Base-by-base conservation (phyloP, 2,329 filamentous ascomycete genomes). In the Colletotrichum camelliae region DNA sequence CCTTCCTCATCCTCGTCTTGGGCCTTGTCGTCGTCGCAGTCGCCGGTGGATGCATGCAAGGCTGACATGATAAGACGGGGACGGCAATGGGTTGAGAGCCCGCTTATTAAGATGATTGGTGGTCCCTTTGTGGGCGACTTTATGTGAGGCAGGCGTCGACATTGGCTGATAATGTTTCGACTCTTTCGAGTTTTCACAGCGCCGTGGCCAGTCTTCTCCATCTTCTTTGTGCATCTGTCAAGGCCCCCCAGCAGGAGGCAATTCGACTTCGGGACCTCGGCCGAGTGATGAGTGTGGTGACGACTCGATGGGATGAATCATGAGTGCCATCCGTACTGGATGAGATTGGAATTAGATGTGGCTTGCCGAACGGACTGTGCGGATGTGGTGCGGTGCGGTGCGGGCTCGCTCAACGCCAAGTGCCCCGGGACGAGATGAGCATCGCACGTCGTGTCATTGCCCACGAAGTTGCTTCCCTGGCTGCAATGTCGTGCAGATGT, bases 401-500 rank as follows among this genome's bases (percentile, higher is more conserved):
- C 39, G 39, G 39, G 18, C 18, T 48, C 5, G 39, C 39, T n/a
- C 39, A 48, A 48, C 39, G 39, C 39, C 39, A 48, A 48, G 39
- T 4, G 24, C 24, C 24, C 24, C 24, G 18, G 39, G 39, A 48
- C n/a, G 39, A 48, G 39, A 61, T 61, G 27, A 61, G 31, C 29
- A 39, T 52, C 24, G 67, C 58, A 70, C 21, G 48, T 43, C 68
- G 55, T 66, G 67, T 27, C 68, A 61, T 75, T 57, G 52, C 13
- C 58, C 10, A 29, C 37, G 52, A 29, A 37, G 35, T n/a, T 2
- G 67, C 52, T 60, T 71, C 67, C 52, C 37, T 67, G 67, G 35
- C 67, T 48, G 67, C 61, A 72, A 75, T 75, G 72, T 72, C 72
- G 68, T 75, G 72, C 72, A 75, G 68, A 52, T 43, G 61, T 12